Conservation (phyloP, 331 rosid genomes). For the Malus hybrid region DNA sequence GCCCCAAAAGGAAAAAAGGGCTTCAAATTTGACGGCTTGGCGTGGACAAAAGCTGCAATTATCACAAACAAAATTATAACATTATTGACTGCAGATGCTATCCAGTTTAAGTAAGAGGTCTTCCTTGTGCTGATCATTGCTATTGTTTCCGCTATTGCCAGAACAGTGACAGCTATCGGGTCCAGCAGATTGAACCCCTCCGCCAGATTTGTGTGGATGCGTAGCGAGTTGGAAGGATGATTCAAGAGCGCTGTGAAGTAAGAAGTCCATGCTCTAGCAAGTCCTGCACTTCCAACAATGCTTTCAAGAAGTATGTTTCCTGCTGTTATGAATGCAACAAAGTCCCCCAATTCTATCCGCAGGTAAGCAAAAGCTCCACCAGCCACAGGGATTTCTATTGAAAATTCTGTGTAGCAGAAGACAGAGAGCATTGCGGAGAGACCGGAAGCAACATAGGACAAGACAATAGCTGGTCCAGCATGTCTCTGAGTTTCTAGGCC, state of each 20-base stretch:
- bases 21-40: conserved; percentile 42
- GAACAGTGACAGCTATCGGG: conserved; percentile 60
- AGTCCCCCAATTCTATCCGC: conserved; percentile 48
- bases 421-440: conserved; percentile 29
- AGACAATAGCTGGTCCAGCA: conserved; percentile 67
- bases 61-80: conserved; percentile 43
- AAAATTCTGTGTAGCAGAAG: too few species aligned
- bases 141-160: conserved; percentile 27
- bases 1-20: conserved; percentile 64
- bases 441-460: conserved; percentile 57
- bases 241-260: conserved; percentile 67
- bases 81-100: conserved; percentile 55
- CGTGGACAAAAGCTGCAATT: conserved; percentile 44
- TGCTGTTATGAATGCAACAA: conserved; percentile 70
- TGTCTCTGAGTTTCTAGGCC: conserved; percentile 40
- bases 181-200: conserved; percentile 52
- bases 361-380: too few species aligned
- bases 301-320: conserved; percentile 69
- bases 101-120: conserved; percentile 62
- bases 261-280: conserved; percentile 69
- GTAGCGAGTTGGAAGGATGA: conserved; percentile 38
- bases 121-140: conserved; percentile 60
- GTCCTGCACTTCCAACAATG: conserved; percentile 64
- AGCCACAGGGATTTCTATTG: too few species aligned
- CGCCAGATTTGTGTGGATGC: conserved; percentile 37